Evolutionary conservation across 1,284 basidiomycete species (phyloP).

Genomic region (Cutaneotrichosporon curvatum): DNA sequence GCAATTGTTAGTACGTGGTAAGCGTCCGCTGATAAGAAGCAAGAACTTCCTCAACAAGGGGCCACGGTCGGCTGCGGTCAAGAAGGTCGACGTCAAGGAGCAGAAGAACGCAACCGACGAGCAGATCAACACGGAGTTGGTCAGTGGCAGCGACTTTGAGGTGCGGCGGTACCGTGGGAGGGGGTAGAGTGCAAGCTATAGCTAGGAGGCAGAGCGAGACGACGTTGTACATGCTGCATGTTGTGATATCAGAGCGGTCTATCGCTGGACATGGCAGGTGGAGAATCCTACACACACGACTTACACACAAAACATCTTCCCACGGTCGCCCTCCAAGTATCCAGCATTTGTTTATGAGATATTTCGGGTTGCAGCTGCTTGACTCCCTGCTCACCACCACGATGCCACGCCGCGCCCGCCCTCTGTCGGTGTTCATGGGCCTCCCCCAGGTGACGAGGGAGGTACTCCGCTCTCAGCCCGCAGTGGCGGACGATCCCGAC

Average conservation of each 20-base stretch:
- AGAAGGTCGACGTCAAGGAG: conserved; percentile 29
- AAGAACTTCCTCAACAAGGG: conserved; percentile 29
- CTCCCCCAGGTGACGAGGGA: conserved; percentile 32
- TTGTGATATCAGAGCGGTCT: too few relatives aligned
- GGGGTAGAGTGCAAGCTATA: too few relatives aligned
- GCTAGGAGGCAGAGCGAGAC: too few relatives aligned
- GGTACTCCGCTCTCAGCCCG: conserved; percentile 26
- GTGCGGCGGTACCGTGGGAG: neutral
- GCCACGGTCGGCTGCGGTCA: conserved; percentile 30
- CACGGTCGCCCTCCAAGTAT: too few relatives aligned
- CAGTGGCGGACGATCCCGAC: neutral
- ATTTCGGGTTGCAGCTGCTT: too few relatives aligned
- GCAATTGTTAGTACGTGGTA: conserved; percentile 30
- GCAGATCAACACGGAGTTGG: conserved; percentile 10
- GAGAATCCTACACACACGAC: too few relatives aligned
- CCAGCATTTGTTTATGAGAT: too few relatives aligned
- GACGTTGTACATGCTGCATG: too few relatives aligned
- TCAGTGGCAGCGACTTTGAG: neutral
- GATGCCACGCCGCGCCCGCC: neutral
- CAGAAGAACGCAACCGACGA: conserved; percentile 21
- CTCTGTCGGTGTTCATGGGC: conserved; percentile 32
- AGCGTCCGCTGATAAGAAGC: conserved; percentile 10
- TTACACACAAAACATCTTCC: too few relatives aligned
- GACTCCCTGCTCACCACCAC: neutral
- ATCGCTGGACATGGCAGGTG: too few relatives aligned